Evolutionary conservation across 495 filamentous ascomycete genomes (phyloP), one percentile per base, ranked within the genome.

Genomic region (Elasticomyces elasticus): DNA sequence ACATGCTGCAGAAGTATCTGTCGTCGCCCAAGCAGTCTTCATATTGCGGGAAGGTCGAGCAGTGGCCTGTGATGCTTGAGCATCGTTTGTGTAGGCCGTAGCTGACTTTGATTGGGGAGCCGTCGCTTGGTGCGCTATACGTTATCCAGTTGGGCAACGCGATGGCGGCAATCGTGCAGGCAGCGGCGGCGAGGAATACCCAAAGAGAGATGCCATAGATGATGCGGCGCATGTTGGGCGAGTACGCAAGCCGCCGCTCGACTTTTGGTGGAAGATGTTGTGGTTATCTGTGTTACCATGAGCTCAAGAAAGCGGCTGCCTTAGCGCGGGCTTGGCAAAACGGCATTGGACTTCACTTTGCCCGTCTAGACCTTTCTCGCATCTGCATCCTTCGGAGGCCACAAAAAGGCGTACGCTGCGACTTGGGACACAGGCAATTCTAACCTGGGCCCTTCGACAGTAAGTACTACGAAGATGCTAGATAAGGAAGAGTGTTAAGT

Each of bases 1-100:
- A 97, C 79, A 94, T 85, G 56, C 80, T 84, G 71, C 91, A 95
- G 74, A 97, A 95, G 68, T 82, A 79, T 26, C 81, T 77, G 63
- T 86, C 78, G 44, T 74, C 72, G 61, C 78, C 81, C 57, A 80
- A 76, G 71, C 84, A 88, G 69, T 87, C 85, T 44, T 79, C 74
- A 55, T 75, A 70, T 54, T 72, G 69, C 7, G 83, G 82, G 63
- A 84, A 85, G 50, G 69, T 67, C 38, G 72, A 69, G 68, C 81
- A 85, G 35, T 64, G 69, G 49, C 74, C 68, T 9, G 71, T 77
- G 54, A 74, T 75, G 71, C 72, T 76, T 40, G 76, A 86, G 69
- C 91, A 97, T 59, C 81, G 81, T 25, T 75, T 74, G 68, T 94
- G 84, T 35, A 97, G 80, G 43, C 91, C 91, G 68, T 86, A 82